phyloP scores from a whole-genome alignment of 2,329 filamentous ascomycete species.

The Colletotrichum tofieldiae region DNA sequence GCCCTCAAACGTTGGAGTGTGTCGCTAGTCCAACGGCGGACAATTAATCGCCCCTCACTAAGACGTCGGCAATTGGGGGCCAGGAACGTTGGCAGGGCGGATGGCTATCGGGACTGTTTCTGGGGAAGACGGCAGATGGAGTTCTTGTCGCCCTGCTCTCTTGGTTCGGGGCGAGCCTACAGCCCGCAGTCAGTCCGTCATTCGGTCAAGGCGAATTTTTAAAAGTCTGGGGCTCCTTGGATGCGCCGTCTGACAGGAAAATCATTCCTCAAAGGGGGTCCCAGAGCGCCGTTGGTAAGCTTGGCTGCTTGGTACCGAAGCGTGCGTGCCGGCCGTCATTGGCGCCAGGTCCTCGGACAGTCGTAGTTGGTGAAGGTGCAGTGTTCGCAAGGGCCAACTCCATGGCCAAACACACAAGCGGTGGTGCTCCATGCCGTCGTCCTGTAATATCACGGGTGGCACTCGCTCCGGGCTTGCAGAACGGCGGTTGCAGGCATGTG shows the following conservation, averaged over 20 bases:
- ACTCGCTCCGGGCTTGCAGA: not conserved
- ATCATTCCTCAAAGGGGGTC: conserved; percentile 23
- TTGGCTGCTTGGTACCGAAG: conserved; percentile 13
- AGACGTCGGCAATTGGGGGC: conserved; percentile 31
- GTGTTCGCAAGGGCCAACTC: not conserved
- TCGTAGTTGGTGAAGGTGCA: not conserved
- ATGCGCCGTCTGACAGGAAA: conserved; percentile 8
- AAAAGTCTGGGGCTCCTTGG: not conserved
- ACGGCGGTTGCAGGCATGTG: not conserved
- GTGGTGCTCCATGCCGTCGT: conserved; percentile 13
- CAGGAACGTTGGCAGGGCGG: not conserved
- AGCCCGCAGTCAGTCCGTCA: not conserved
- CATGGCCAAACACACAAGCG: conserved; percentile 2
- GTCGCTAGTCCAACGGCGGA: conserved; percentile 7
- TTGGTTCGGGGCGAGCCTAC: not conserved
- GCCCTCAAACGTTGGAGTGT: not conserved
- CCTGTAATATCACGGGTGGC: conserved; percentile 24
- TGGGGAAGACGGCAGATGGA: conserved; percentile 17
- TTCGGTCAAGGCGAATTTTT: not conserved
- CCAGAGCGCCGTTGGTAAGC: not conserved
- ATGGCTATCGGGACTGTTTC: conserved; percentile 3
- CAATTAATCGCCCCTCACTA: conserved; percentile 14
- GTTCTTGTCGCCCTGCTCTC: not conserved
- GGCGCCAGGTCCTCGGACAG: not conserved
- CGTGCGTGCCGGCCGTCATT: not conserved